Evolutionary conservation across 805 yeast species (phyloP).

Genomic region (Grigorovia jiainica): DNA sequence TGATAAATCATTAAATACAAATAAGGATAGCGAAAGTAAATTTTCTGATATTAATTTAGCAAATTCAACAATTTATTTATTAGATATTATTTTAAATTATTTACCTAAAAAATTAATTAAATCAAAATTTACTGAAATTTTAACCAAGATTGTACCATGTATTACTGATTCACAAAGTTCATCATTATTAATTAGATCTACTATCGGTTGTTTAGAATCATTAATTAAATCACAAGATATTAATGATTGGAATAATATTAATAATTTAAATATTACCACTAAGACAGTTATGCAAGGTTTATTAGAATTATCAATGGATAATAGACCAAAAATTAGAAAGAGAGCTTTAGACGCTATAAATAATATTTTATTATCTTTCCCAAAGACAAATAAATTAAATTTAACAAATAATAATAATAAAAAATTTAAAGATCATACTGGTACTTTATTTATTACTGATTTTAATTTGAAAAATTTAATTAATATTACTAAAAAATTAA

Average conservation of each 20-base stretch:
- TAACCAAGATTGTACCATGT: slow-evolving; percentile 73
- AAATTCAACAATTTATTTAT: slow-evolving; percentile 65
- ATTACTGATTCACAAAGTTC: slow-evolving; percentile 59
- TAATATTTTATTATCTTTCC: slow-evolving; percentile 51
- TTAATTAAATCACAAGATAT: slow-evolving; percentile 72
- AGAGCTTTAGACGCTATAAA: slow-evolving; percentile 88
- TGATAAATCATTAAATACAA: slow-evolving; percentile 53
- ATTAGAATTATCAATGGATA: slow-evolving; percentile 70
- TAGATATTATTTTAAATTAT: slow-evolving; percentile 70
- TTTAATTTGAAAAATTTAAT: slow-evolving; percentile 50
- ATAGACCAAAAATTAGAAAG: slow-evolving; percentile 90
- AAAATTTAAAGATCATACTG: slow-evolving; percentile 54
- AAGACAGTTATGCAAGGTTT: slow-evolving; percentile 72
- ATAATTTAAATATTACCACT: slow-evolving; percentile 48
- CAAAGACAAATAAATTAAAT: slow-evolving; percentile 57
- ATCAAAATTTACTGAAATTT: slow-evolving; percentile 66
- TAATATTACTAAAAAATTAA: slow-evolving; percentile 33
- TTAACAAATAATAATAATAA: not conserved
- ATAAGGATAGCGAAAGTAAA: slow-evolving; percentile 31
- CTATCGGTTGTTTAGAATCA: slow-evolving; percentile 78
- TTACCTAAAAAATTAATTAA: slow-evolving; percentile 61
- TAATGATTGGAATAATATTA: slow-evolving; percentile 60
- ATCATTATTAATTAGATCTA: slow-evolving; percentile 73
- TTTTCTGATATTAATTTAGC: slow-evolving; percentile 57
- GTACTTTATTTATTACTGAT: slow-evolving; percentile 59